Base-by-base conservation (phyloP, 164 flowering plant genomes). In the Euptelea pleiosperma region DNA sequence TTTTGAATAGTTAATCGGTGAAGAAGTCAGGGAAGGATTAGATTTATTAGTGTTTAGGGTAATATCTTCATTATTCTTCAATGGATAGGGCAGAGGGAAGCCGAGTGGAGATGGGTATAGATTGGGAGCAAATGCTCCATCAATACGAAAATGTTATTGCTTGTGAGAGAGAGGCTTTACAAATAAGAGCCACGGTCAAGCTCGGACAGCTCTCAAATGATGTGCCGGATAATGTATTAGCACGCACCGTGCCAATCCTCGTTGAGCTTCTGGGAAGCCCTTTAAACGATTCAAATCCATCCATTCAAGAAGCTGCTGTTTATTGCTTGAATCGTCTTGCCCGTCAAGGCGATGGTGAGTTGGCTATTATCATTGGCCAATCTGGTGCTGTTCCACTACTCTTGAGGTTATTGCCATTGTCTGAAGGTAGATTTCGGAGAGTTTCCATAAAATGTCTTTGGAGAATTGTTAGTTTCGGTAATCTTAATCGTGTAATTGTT, bases 121-220 rank as follows among this genome's bases (percentile, higher is more conserved):
- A 76, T 69, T 82, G 82, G 87, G 75, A 69, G 9, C 62, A 69
- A 39, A 59, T 64, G 3, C 50, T 73, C 21, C 39, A 57, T 60
- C 58, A 41, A n/a, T 80, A 55, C 58, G 58, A 70, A 39, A 47
- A 63, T 25, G 52, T 63, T 3, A 69, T 77, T 42, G 63, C 70
- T 8, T 33, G 55, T 40, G 65, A 66, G 22, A 53, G 40, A 9
- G 79, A 80, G 46, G 40, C 56, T 37, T 47, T 63, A 58, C 59
- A 61, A 49, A 36, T 77, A 43, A 63, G 46, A 55, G 78, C 77
- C 44, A 70, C 70, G 4, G 28, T 67, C 24, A 74, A 70, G 67
- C 74, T 80, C 14, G 82, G 75, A 12, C 61, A 52, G 14, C 47
- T 69, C 36, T 67, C 78, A 0, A 63, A 70, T n/a, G 30, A 58